Percentiles rank a stretch among this genome's conserved stretches.
phyloP scores from a whole-genome alignment of 805 yeast genomes.

The Starmerella lactis-condensi region DNA sequence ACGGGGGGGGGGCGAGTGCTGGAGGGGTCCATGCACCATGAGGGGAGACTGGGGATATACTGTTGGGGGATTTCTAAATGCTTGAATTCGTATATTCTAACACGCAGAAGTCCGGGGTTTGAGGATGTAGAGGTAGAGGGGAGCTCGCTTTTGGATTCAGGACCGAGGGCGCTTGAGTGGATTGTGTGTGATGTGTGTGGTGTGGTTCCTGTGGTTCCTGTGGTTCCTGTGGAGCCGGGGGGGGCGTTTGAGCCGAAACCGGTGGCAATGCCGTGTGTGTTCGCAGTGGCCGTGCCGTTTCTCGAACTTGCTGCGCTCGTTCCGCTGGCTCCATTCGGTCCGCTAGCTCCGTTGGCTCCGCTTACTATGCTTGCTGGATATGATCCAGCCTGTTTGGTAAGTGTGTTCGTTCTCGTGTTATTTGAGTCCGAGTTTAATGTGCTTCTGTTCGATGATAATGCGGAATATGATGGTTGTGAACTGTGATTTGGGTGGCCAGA shows the following conservation, averaged over 20 bases:
- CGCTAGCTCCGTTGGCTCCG: neutral
- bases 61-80: conserved; percentile 28
- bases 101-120: conserved; percentile 29
- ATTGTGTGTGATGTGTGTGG: conserved; percentile 1
- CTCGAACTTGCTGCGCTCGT: neutral
- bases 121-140: conserved; percentile 3
- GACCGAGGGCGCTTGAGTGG: too few relatives aligned
- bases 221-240: neutral
- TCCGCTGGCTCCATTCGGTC: neutral
- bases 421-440: neutral
- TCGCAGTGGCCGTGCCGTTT: neutral
- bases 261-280: neutral
- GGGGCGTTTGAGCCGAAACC: conserved; percentile 1
- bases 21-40: conserved; percentile 24
- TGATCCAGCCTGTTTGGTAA: too few relatives aligned
- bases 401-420: conserved; percentile 11
- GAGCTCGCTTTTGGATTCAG: conserved; percentile 1
- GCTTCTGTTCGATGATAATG: neutral
- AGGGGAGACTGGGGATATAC: conserved; percentile 22
- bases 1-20: conserved; percentile 43
- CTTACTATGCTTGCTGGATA: too few relatives aligned
- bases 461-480: neutral
- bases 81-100: conserved; percentile 28
- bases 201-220: neutral
- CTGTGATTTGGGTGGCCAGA: neutral